Base-by-base conservation (phyloP, 2,329 filamentous ascomycete species). In the Fusarium sp. region DNA sequence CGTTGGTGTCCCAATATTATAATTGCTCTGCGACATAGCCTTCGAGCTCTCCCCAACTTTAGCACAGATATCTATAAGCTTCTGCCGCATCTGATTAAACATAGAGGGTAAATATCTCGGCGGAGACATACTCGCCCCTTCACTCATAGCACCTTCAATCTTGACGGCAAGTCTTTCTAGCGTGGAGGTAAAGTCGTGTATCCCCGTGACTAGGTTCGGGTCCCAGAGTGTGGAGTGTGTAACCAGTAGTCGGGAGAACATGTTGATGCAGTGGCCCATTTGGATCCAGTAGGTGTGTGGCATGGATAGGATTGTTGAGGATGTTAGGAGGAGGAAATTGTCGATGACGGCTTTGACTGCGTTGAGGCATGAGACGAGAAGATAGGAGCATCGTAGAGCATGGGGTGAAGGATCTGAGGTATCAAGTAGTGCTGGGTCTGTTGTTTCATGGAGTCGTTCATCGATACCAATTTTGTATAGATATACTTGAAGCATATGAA, bases 391-490 rank as follows among this genome's bases (percentile, higher is more conserved):
- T 6, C 61, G 42, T 6, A 60, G n/a, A 7, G 44, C 20, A 13
- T 39, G 38, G 2, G 42, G 26, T 1, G 62, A 62, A 12, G 48
- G 38, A 13, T 37, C 21, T 6, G 18, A 7, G 12, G 29, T 4
- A 4, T 43, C 9, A 18, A 56, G 24, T 13, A 50, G 16, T 28
- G 15, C 3, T 3, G 18, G 21, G 20, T 39, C 24, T 3, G 29
- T 12, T 15, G 31, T 10, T 39, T 52, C 33, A 20, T 39, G 16
- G 5, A 60, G 24, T n/a, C 41, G 44, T 39, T 68, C 26, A 13
- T 68, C 44, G 21, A 68, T 41, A 8, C 43, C 37, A 8, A 68
- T 44, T 4, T 68, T 68, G 16, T 59, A 64, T 8, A 68, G 15
- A 4, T 28, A 47, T 2, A 55, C 23, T 42, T 68, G 33, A 5